Base-by-base conservation (phyloP, 768 basidiomycete species). In the Trametopsis cervina region DNA sequence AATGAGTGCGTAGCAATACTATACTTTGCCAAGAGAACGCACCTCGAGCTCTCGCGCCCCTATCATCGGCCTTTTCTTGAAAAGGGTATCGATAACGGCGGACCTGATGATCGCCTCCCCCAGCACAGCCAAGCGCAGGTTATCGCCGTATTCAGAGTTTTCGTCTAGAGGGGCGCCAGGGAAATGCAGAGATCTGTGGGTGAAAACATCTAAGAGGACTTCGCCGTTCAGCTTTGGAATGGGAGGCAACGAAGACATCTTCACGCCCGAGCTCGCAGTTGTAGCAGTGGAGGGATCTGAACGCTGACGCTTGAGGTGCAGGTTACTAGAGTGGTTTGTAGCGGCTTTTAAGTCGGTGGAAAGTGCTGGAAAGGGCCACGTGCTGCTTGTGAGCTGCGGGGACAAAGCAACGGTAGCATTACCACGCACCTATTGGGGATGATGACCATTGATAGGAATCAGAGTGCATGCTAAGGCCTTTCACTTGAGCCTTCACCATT, bases 141-240 rank as follows among this genome's bases (percentile, higher is more conserved):
- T 71, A 55, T 80, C 78, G 10, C 81, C 80, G 54, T 81, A 81
- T 36, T 74, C 70, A 4, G 60, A 62, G 39, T 60, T 56, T 23
- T 53, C 46, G 48, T 58, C 52, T 36, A 41, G 15, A 39, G 50
- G 48, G 33, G 46, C 41, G 48, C 54, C 51, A 40, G 55, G n/a
- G 22, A 60, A 72, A 43, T 77, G 71, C 42, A 88, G 69, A 17
- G 83, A 83, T 56, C 65, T 72, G 60, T 89, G 85, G 11, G 83
- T 85, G 56, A 76, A 86, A 44, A 85, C 80, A 55, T 83, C 76
- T 44, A 88, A 73, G 54, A 80, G 67, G 29, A 78, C 66, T 43
- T 82, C 77, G 47, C 70, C 72, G 24, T 69, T 68, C 49, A 77
- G 67, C 59, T 68, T 70, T 39, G 78, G 84, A 51, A 77, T 60